These are phyloP conservation scores for Sugiyamaella floridensis DNA, from an alignment of 805 yeast species.

Conservation along the genomic window DNA sequence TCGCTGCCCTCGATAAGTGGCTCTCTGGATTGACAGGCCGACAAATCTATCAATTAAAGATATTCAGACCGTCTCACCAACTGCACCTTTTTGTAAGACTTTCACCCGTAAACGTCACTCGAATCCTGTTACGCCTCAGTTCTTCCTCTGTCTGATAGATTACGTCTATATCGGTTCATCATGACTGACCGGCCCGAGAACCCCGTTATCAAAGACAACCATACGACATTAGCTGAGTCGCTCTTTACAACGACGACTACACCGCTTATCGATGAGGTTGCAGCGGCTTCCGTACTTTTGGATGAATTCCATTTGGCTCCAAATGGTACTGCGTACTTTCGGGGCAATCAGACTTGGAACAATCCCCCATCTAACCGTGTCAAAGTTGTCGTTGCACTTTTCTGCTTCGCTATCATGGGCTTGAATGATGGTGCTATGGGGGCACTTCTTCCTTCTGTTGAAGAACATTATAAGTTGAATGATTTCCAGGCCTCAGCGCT, in stretches of 20 bases:
- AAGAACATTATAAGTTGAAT: slow-evolving; percentile 41
- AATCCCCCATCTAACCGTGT: slow-evolving; percentile 11
- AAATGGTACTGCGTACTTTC: slow-evolving; percentile 1
- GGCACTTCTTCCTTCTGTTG: slow-evolving; percentile 48
- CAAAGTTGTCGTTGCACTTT: slow-evolving; percentile 13
- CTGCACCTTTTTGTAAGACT: too few species aligned
- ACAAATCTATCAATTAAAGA: too few species aligned
- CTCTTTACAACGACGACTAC: neutral
- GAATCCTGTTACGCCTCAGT: too few species aligned
- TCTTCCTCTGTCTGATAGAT: too few species aligned
- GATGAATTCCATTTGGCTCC: neutral
- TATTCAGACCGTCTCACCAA: too few species aligned
- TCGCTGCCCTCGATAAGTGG: too few species aligned
- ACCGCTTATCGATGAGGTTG: neutral
- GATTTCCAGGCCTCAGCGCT: slow-evolving; percentile 44
- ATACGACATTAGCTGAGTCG: too few species aligned
- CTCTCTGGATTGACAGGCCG: too few species aligned
- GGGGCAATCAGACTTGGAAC: slow-evolving; percentile 13
- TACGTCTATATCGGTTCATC: neutral
- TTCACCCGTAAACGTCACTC: too few species aligned
- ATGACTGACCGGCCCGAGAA: neutral
- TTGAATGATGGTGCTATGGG: slow-evolving; percentile 59
- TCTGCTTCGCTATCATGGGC: slow-evolving; percentile 44
- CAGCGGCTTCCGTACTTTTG: neutral
- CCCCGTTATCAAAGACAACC: too few species aligned